phyloP scores from a whole-genome alignment of 768 basidiomycete species.

The Boletus eberwhitei region DNA sequence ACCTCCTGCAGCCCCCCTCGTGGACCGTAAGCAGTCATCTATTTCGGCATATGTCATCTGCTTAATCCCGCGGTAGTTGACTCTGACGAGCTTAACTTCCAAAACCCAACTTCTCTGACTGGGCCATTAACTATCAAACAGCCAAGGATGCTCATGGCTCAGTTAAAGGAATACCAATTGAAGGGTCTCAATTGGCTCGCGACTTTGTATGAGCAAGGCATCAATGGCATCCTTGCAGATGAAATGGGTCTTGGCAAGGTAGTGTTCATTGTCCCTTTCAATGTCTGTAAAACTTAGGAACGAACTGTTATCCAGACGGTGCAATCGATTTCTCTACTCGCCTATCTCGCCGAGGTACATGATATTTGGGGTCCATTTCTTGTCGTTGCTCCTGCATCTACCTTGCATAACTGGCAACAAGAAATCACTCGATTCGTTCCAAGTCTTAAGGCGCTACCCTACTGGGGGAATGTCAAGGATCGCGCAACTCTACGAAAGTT shows the following conservation, averaged over 20 bases:
- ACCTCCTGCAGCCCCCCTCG: conserved; percentile 44
- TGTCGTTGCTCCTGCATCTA: conserved; percentile 95
- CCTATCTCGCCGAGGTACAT: conserved; percentile 94
- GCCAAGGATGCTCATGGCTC: conserved; percentile 94
- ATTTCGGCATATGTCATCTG: neutral
- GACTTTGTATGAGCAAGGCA: conserved; percentile 97
- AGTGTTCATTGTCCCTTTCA: conserved; percentile 6
- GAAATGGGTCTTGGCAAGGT: conserved; percentile 97
- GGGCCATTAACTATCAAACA: conserved; percentile 85
- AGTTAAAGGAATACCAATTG: conserved; percentile 96
- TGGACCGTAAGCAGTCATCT: conserved; percentile 59
- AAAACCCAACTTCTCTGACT: conserved; percentile 90
- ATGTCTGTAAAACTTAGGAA: neutral
- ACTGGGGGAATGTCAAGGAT: conserved; percentile 98
- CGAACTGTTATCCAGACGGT: conserved; percentile 61
- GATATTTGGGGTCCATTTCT: conserved; percentile 99
- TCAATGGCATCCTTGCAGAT: conserved; percentile 98
- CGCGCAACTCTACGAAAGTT: conserved; percentile 92
- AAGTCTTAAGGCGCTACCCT: conserved; percentile 88
- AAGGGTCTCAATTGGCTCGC: conserved; percentile 98
- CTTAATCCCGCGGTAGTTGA: conserved; percentile 55
- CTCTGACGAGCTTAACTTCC: conserved; percentile 97
- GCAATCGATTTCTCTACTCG: conserved; percentile 94
- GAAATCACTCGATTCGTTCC: conserved; percentile 96
- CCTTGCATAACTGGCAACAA: conserved; percentile 99